Percentiles rank a stretch among this genome's conserved stretches.
Evolutionary conservation across 2,329 filamentous ascomycete species (phyloP).

Genomic region (Fusarium ramigenum): DNA sequence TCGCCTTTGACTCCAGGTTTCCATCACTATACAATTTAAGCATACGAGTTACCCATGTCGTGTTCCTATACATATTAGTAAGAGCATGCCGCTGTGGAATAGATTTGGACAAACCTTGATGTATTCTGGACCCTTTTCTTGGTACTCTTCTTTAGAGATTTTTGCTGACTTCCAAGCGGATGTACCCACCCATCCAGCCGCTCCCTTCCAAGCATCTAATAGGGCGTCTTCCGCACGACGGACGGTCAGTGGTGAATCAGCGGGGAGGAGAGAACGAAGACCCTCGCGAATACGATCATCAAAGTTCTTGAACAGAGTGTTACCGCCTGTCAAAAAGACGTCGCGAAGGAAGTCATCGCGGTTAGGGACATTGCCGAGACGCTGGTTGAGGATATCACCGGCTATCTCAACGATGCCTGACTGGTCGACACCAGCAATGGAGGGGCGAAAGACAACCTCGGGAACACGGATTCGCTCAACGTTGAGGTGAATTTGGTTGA

Average conservation of each 20-base stretch:
- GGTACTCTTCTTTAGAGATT: constrained; percentile 83
- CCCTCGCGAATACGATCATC: constrained; percentile 82
- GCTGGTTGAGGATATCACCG: constrained; percentile 86
- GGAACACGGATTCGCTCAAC: constrained; percentile 95
- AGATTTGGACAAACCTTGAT: constrained; percentile 71
- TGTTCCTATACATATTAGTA: constrained; percentile 62
- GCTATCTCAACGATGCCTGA: constrained; percentile 93
- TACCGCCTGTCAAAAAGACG: constrained; percentile 94
- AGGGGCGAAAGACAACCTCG: constrained; percentile 91
- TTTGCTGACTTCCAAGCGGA: constrained; percentile 69
- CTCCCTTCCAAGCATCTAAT: constrained; percentile 92
- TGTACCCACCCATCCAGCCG: constrained; percentile 81
- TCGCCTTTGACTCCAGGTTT: constrained; percentile 38
- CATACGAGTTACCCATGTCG: constrained; percentile 70
- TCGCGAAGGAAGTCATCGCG: constrained; percentile 81
- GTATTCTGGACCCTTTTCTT: constrained; percentile 93
- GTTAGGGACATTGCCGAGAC: constrained; percentile 67
- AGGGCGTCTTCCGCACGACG: constrained; percentile 79
- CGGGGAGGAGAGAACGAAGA: constrained; percentile 76
- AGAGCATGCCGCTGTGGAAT: not conserved
- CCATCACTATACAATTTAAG: constrained; percentile 45
- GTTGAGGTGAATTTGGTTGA: constrained; percentile 92
- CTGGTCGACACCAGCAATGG: constrained; percentile 92
- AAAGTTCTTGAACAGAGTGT: constrained; percentile 86
- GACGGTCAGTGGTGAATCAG: constrained; percentile 72